These are phyloP conservation scores for Penicillium sp. DNA, from an alignment of 2,329 filamentous ascomycete genomes.

Conservation along the genomic window DNA sequence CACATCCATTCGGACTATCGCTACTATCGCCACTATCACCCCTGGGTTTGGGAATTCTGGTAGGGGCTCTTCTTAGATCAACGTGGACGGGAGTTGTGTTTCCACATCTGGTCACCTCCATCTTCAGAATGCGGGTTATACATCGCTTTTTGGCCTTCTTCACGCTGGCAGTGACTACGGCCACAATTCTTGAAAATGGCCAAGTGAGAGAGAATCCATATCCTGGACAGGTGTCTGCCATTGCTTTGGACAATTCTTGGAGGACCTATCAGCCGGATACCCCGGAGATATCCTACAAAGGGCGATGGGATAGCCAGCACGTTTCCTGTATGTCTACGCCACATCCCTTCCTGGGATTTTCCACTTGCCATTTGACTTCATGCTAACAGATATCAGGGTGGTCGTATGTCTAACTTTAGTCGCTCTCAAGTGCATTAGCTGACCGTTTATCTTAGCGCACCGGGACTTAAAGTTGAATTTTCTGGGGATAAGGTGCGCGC, in stretches of 20 bases:
- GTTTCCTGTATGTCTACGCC: constrained; percentile 50
- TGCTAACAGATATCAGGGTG: constrained; percentile 43
- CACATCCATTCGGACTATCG: not conserved
- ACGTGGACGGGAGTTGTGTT: constrained; percentile 5
- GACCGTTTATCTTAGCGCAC: constrained; percentile 37
- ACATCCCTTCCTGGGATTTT: not conserved
- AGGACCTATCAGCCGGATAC: constrained; percentile 55
- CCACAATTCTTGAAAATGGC: constrained; percentile 48
- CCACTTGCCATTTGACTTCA: constrained; percentile 3
- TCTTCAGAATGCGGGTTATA: constrained; percentile 19
- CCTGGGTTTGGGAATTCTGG: constrained; percentile 2
- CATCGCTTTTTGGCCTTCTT: constrained; percentile 8
- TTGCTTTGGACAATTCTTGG: constrained; percentile 41
- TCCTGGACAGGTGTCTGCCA: constrained; percentile 37
- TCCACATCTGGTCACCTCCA: not conserved
- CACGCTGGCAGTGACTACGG: constrained; percentile 26
- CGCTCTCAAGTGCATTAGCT: not conserved
- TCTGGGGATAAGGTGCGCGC: constrained; percentile 49
- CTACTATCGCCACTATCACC: not conserved
- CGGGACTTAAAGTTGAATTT: constrained; percentile 59
- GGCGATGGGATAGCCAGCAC: constrained; percentile 62
- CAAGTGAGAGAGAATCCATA: constrained; percentile 42
- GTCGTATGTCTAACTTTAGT: constrained; percentile 50
- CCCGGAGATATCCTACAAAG: constrained; percentile 62
- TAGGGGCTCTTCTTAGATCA: not conserved